Base-by-base conservation (phyloP, 768 basidiomycete species). In the Boletus rex-veris region DNA sequence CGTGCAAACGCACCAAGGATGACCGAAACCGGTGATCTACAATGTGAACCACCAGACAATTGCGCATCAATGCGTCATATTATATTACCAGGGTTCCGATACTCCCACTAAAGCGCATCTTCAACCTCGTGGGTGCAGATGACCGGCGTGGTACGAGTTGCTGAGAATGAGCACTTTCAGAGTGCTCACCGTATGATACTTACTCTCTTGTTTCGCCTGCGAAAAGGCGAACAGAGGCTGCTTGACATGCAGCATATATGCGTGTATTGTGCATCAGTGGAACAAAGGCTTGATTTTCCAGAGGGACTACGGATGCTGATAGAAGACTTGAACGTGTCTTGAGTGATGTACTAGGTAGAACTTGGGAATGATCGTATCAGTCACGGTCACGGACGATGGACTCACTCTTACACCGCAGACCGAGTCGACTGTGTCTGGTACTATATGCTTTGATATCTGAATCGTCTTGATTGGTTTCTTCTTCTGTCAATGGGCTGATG, bases 1-100 rank as follows among this genome's bases (percentile, higher is more conserved):
- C n/a, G 18, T 15, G 19, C 45, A 24, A 33, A n/a, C n/a, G 14
- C 11, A 3, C 21, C 21, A 24, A 24, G 21, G 21, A 21, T 12
- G 19, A 18, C 26, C 36, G 4, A 45, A 9, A n/a, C 47, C 54
- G 36, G 43, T n/a, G 26, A 8, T 9, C 31, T 3, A 26, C 35
- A 37, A 19, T 21, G 10, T 9, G 9, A 8, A 31, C 31, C 31
- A 19, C 36, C 48, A 91, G 88, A 38, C 79, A 85, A 55, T 72
- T 83, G 42, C 83, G 83, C 18, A 79, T 98, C n/a, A 95, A 99
- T 62, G 86, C 85, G 5, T 68, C 77, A 11, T 97, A 98, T 68
- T 98, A 99, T 68, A 96, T 99, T 63, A 80, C 81, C 0, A 77
- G 82, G 42, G 85, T 94, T 14, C 77, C 98, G 43, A 92, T 98